phyloP scores from a whole-genome alignment of 2,329 filamentous ascomycete genomes.

The Pseudogymnoascus sp. region DNA sequence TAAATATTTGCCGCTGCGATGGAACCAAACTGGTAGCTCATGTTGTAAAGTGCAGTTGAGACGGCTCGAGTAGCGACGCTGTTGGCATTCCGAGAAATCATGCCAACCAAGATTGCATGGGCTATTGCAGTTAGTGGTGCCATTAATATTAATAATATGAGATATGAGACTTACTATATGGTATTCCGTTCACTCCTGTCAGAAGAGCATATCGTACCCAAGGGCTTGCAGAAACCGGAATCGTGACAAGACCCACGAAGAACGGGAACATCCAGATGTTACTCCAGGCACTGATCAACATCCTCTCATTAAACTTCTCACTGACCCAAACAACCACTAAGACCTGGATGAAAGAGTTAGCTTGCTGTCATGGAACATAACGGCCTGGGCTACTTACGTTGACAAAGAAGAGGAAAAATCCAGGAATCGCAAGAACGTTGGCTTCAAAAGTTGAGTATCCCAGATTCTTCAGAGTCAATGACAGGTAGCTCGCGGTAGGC shows the following conservation, averaged over 20 bases:
- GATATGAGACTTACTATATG: background rate
- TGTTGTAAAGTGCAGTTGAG: conserved; percentile 55
- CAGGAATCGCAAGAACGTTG: conserved; percentile 36
- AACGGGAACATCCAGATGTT: conserved; percentile 34
- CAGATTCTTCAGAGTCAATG: conserved; percentile 5
- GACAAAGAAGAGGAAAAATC: conserved; percentile 35
- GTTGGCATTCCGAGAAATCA: conserved; percentile 51
- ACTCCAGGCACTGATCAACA: conserved; percentile 27
- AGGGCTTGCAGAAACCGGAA: conserved; percentile 18
- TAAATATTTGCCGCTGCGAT: conserved; percentile 31
- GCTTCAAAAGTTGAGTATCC: conserved; percentile 32
- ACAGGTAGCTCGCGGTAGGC: conserved; percentile 7
- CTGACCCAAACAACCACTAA: conserved; percentile 39
- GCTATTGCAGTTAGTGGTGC: conserved; percentile 22
- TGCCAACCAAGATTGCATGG: conserved; percentile 29
- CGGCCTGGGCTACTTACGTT: conserved; percentile 17
- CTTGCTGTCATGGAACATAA: conserved; percentile 48
- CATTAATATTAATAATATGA: background rate
- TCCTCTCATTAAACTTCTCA: conserved; percentile 30
- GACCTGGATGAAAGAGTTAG: conserved; percentile 46
- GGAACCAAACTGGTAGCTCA: conserved; percentile 35
- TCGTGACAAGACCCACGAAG: conserved; percentile 25
- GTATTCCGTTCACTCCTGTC: conserved; percentile 20
- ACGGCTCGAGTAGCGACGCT: conserved; percentile 56
- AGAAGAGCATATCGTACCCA: conserved; percentile 30